phyloP scores from a whole-genome alignment of 2,329 filamentous ascomycete species.

The Ophiocordyceps camponoti-floridani region DNA sequence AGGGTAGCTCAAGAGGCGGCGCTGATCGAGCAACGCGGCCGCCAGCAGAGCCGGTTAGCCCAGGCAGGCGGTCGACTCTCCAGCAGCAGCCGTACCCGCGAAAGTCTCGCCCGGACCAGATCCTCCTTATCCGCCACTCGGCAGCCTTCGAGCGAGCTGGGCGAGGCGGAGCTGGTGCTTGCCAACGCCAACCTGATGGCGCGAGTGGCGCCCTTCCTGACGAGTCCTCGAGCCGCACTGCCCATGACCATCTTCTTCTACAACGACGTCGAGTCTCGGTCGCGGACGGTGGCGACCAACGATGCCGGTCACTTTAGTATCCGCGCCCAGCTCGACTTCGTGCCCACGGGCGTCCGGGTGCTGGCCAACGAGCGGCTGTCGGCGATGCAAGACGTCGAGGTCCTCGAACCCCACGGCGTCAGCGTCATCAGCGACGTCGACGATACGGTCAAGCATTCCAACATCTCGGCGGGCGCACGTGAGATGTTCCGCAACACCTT shows the following conservation, averaged over 20 bases:
- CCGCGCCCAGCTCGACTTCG: conserved; percentile 67
- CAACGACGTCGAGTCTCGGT: conserved; percentile 66
- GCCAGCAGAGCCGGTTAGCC: conserved; percentile 53
- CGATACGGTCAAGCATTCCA: conserved; percentile 92
- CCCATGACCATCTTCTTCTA: conserved; percentile 93
- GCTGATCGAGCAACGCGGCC: conserved; percentile 54
- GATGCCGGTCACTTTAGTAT: conserved; percentile 77
- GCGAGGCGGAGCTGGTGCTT: conserved; percentile 52
- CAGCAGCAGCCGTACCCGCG: conserved; percentile 5
- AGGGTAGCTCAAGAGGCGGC: conserved; percentile 59
- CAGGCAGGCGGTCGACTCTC: conserved; percentile 34
- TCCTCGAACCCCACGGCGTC: conserved; percentile 64
- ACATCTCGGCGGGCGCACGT: conserved; percentile 68
- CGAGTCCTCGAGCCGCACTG: conserved; percentile 56
- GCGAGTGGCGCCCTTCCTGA: conserved; percentile 75
- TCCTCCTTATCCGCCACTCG: conserved; percentile 21
- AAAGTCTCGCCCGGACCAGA: conserved; percentile 21
- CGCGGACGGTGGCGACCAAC: conserved; percentile 69
- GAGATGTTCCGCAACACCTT: conserved; percentile 97
- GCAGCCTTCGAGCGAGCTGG: conserved; percentile 57
- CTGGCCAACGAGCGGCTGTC: conserved; percentile 75
- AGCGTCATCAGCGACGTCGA: conserved; percentile 96
- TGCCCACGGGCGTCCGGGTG: conserved; percentile 78
- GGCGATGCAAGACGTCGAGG: conserved; percentile 55
- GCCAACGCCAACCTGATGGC: conserved; percentile 83